These are phyloP conservation scores for Lathyrus tuberosus DNA, from an alignment of 306 rosid species.

Conservation along the genomic window DNA sequence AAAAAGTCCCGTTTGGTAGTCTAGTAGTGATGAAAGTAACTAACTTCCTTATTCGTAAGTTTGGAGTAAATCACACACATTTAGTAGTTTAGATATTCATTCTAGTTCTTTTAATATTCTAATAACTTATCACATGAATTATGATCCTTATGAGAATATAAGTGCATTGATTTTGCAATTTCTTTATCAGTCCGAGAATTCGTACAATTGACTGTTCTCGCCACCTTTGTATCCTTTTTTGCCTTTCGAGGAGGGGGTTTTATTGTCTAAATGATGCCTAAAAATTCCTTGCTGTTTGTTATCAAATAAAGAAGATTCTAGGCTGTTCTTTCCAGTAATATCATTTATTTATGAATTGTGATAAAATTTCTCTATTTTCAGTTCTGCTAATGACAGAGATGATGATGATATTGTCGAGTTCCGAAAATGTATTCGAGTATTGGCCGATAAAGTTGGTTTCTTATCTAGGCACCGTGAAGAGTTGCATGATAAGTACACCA, in stretches of 20 bases:
- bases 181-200: neutral
- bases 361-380: slow-evolving; percentile 49
- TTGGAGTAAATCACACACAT: slow-evolving; percentile 1
- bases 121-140: slow-evolving; percentile 20
- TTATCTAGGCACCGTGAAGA: slow-evolving; percentile 83
- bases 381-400: slow-evolving; percentile 77
- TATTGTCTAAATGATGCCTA: neutral
- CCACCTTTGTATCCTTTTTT: neutral
- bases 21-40: slow-evolving; percentile 7
- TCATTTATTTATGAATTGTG: slow-evolving; percentile 28
- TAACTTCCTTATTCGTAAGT: slow-evolving; percentile 7
- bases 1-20: slow-evolving; percentile 3
- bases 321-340: too few relatives aligned
- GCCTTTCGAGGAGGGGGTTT: too few relatives aligned
- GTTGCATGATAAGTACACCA: slow-evolving; percentile 71
- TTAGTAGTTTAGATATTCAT: slow-evolving; percentile 12
- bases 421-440: slow-evolving; percentile 69
- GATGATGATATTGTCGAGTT: slow-evolving; percentile 84
- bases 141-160: slow-evolving; percentile 16
- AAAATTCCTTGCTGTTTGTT: neutral
- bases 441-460: slow-evolving; percentile 76
- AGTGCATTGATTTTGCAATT: slow-evolving; percentile 15
- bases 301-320: slow-evolving; percentile 25
- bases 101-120: slow-evolving; percentile 6
- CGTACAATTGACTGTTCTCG: neutral